These are phyloP conservation scores for Vanderwaltozyma polyspora DNA, from an alignment of 805 yeast species.

Conservation along the genomic window DNA sequence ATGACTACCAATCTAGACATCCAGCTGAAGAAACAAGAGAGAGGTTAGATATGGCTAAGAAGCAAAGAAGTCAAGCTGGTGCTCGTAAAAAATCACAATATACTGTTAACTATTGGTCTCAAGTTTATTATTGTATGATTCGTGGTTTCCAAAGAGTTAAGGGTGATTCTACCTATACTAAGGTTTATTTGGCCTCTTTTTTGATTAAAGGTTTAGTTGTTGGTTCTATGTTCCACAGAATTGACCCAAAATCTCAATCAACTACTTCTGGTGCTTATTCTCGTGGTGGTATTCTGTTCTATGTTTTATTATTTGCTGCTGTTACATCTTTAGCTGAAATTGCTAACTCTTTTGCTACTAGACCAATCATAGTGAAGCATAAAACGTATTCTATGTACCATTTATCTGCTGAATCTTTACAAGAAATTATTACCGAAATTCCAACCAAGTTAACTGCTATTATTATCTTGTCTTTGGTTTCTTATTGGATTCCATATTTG, in stretches of 20 bases:
- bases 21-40: constrained; percentile 31
- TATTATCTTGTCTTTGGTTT: constrained; percentile 34
- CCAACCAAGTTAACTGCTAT: constrained; percentile 46
- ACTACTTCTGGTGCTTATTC: constrained; percentile 47
- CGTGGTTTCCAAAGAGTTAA: constrained; percentile 45
- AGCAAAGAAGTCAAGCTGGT: constrained; percentile 34
- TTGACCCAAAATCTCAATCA: constrained; percentile 27
- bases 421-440: constrained; percentile 43
- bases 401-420: constrained; percentile 53
- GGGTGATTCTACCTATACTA: constrained; percentile 47
- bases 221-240: constrained; percentile 49
- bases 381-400: constrained; percentile 51
- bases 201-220: constrained; percentile 46
- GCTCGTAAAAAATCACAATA: constrained; percentile 31
- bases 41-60: constrained; percentile 31
- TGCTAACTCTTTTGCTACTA: constrained; percentile 44
- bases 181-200: constrained; percentile 41
- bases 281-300: constrained; percentile 54
- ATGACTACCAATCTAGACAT: constrained; percentile 32
- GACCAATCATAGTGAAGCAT: constrained; percentile 57
- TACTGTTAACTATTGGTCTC: constrained; percentile 38
- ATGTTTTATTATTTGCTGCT: constrained; percentile 48
- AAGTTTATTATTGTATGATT: constrained; percentile 38
- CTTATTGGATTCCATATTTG: constrained; percentile 46
- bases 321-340: constrained; percentile 54